phyloP scores from a whole-genome alignment of 148 eudicot species.

The Dianthus caryophyllus region DNA sequence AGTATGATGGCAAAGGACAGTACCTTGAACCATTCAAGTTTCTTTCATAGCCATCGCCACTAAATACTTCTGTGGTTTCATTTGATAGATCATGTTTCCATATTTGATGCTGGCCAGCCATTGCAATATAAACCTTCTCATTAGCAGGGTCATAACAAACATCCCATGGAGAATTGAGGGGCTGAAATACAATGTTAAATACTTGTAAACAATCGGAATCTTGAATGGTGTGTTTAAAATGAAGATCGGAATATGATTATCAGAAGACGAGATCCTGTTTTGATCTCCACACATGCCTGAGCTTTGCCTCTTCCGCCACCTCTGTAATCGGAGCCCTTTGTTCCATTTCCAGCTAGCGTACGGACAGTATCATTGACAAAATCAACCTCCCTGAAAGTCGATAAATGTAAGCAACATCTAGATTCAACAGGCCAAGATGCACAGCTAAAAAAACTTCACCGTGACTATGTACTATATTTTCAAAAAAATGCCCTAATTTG shows the following conservation, averaged over 20 bases:
- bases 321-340: slow-evolving; percentile 88
- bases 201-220: slow-evolving; percentile 5
- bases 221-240: slow-evolving; percentile 14
- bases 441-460: not conserved
- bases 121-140: slow-evolving; percentile 78
- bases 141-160: slow-evolving; percentile 71
- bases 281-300: slow-evolving; percentile 55
- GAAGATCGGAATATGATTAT: too few species aligned
- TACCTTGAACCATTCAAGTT: slow-evolving; percentile 90
- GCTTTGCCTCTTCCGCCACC: slow-evolving; percentile 76
- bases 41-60: slow-evolving; percentile 97
- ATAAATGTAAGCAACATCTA: not conserved
- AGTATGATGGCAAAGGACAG: not conserved
- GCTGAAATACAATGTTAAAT: slow-evolving; percentile 43
- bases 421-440: not conserved
- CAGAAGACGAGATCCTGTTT: not conserved
- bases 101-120: slow-evolving; percentile 99
- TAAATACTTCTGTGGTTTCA: slow-evolving; percentile 65
- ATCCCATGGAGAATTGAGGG: slow-evolving; percentile 99
- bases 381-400: slow-evolving; percentile 69
- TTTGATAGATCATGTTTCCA: slow-evolving; percentile 66
- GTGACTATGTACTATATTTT: not conserved
- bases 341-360: slow-evolving; percentile 95
- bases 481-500: not conserved
- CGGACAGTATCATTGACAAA: slow-evolving; percentile 79